Base-by-base conservation (phyloP, 139 green algal species). In the Coccomyxa sp. region DNA sequence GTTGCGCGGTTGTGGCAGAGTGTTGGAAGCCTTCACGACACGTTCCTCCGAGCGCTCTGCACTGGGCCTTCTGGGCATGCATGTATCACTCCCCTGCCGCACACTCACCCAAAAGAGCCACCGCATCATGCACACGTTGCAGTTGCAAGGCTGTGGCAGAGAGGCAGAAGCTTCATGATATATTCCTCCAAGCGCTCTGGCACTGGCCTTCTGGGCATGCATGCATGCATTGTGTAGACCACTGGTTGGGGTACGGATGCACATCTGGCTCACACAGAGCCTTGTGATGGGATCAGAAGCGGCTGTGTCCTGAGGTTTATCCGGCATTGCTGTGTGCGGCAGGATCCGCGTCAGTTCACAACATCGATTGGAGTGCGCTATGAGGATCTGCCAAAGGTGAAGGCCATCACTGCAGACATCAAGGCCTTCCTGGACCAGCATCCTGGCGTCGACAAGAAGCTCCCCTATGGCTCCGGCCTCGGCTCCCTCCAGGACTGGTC, bases 381-480 rank as follows among this genome's bases (percentile, higher is more conserved):
- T 38, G 60, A 78, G 13, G 84, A 87, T 60, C 23, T 82, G 30
- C 51, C 30, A 21, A 81, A 84, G 58, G 80, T 87, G 59, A 74
- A 77, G 25, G 68, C 68, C 28, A 84, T 87, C 71, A 82, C 30
- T 18, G 28, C n/a, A 18, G 84, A 83, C 60, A 67, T 87, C 51
- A 80, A 23, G 17, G 74, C 67, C 31, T 87, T 67, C 31, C 68
- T 87, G 45, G n/a, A 32, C n/a, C 57, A 71, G 10, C 74, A 84
- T 38, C 38, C 79, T n/a, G 84, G 75, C 23, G 79, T 87, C 17
- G 75, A 87, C 80, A 80, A 81, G 28, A 78, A 32, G 58, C 74
- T 87, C 21, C 60, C 79, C 58, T 58, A 82, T 30, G 77, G 68
- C 25, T 80, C 84, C 13, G 21, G 13, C 13, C 58, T 87, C 58